phyloP scores from a whole-genome alignment of 139 green algal genomes.

The Tetradesmus lagerheimii region DNA sequence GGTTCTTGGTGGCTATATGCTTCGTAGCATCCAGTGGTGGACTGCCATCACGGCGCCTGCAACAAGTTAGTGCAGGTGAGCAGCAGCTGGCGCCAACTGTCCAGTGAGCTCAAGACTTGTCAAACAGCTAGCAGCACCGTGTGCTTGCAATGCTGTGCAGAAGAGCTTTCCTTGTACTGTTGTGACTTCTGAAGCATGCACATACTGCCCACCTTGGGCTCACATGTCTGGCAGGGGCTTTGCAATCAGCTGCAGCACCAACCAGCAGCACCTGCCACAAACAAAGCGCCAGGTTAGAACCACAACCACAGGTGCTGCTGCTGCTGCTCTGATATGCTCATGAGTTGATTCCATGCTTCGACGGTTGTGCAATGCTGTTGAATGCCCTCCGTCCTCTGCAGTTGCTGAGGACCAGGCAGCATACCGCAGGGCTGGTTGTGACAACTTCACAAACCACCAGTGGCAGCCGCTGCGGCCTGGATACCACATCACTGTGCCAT shows the following conservation, averaged over 20 bases:
- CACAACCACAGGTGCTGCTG: too few species aligned
- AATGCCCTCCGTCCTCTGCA: background rate
- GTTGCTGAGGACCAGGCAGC: background rate
- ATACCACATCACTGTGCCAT: slow-evolving; percentile 40
- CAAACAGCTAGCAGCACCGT: background rate
- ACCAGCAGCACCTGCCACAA: too few species aligned
- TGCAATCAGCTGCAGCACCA: too few species aligned
- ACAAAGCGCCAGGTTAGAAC: too few species aligned
- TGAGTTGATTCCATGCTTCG: too few species aligned
- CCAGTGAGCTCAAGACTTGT: background rate
- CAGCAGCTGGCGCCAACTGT: background rate
- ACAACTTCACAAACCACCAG: slow-evolving; percentile 42
- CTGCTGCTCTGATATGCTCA: too few species aligned
- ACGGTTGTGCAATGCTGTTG: too few species aligned
- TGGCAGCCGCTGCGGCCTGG: slow-evolving; percentile 40
- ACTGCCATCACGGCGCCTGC: background rate
- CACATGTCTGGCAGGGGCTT: too few species aligned
- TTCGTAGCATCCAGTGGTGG: background rate
- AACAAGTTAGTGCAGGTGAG: background rate
- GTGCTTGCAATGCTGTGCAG: too few species aligned
- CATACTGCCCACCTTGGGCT: too few species aligned
- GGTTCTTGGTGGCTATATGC: background rate
- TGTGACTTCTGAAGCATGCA: too few species aligned
- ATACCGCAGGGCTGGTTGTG: slow-evolving; percentile 33
- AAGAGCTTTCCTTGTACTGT: too few species aligned